These are phyloP conservation scores for Coemansia sp. DNA, from an alignment of 192 early-diverging fungal genomes.

Conservation along the genomic window DNA sequence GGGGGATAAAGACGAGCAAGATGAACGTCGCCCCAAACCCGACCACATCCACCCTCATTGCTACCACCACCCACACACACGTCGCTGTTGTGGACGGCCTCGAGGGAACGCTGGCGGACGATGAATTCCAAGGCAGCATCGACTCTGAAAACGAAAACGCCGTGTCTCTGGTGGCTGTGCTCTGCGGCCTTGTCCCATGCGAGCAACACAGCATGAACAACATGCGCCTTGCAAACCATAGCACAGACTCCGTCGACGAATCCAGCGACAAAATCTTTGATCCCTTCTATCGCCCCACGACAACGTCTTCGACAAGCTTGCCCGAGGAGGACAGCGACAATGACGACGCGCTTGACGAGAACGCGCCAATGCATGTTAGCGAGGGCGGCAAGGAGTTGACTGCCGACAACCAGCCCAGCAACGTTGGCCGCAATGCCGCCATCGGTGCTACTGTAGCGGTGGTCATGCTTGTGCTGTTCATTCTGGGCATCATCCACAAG, in stretches of 20 bases:
- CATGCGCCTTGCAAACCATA: constrained; percentile 12
- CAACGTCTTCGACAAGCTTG: not conserved
- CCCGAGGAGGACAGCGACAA: not conserved
- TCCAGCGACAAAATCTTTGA: constrained; percentile 7
- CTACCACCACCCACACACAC: not conserved
- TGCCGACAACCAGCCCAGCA: not conserved
- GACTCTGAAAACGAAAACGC: constrained; percentile 6
- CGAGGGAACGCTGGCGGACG: not conserved
- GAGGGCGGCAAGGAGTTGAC: not conserved
- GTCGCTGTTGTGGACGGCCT: not conserved
- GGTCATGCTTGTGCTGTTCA: not conserved
- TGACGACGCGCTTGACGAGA: not conserved
- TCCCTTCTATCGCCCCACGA: not conserved
- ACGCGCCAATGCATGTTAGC: not conserved
- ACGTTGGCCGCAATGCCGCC: not conserved
- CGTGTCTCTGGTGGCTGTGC: constrained; percentile 19
- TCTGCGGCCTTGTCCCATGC: constrained; percentile 19
- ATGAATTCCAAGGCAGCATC: not conserved
- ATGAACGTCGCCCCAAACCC: not conserved
- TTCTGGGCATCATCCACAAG: not conserved
- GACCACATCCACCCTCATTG: not conserved
- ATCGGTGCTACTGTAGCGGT: not conserved
- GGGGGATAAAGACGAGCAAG: not conserved
- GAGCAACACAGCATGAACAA: constrained; percentile 11
- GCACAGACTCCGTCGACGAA: not conserved